Base-by-base conservation (phyloP, 129 eudicot species). In the Lonicera japonica region DNA sequence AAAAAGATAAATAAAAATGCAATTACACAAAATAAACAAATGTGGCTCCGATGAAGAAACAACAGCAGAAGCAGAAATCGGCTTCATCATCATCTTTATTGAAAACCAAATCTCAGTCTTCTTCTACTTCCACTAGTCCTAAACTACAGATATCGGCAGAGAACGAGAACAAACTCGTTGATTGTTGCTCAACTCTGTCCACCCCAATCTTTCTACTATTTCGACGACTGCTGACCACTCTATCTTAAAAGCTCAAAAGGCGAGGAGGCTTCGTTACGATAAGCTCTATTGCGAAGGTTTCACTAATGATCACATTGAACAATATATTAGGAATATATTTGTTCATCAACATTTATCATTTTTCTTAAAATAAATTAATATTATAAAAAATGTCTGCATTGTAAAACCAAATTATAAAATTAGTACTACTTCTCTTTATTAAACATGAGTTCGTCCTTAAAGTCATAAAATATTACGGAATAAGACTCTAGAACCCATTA, bases 201-300 rank as follows among this genome's bases (percentile, higher is more conserved):
- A 84, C 9, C 66, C 86, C 10, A 56, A 80, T 52, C 75, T 58
- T 56, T 25, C 85, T 25, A 73, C 76, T 61, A 62, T 63, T 65
- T 48, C 85, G 21, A 56, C 70, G 36, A 66, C 61, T 29, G 57
- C 77, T 36, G 95, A 82, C 5, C 75, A 80, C 16, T 77, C 81
- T 46, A 82, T 87, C 25, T 75, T 96, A 4, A 92, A 77, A 65
- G 90, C 84, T 5, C 96, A 84, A 56, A 92, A 80, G 66, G 90
- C 95, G 4, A 92, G 82, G 79, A 87, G 76, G 61, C 83, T 87
- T 15, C 80, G 76, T 46, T 91, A 91, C 48, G 98, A 91, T 79
- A 91, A 91, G 81, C 82, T 91, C 60, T 87, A 96, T 13, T 91
- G 98, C 70, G 98, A 91, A 77, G 98, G 96, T 10, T 91, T 91